phyloP scores from a whole-genome alignment of 169 alveolate genomes.

The Plasmodium falciparum region DNA sequence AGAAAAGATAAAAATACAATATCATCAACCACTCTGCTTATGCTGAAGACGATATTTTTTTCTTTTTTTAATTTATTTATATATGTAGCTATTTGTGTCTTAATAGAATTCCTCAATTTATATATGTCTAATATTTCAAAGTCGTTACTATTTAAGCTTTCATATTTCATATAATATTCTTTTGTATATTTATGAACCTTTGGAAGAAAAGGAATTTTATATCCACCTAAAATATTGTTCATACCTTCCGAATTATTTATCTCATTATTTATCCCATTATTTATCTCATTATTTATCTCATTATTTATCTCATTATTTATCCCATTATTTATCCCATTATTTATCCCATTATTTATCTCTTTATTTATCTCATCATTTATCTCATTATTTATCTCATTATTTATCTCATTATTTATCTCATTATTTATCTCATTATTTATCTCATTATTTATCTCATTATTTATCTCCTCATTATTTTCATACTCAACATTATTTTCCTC shows the following conservation, averaged over 20 bases:
- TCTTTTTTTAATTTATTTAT: conserved; percentile 74
- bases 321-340: no score
- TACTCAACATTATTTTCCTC: background rate
- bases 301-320: no score
- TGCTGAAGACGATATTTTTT: conserved; percentile 56
- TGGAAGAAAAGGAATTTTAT: background rate
- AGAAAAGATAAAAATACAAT: conserved; percentile 94
- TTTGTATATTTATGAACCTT: conserved; percentile 46
- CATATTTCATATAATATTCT: conserved; percentile 35
- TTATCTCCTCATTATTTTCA: background rate
- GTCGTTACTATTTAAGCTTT: conserved; percentile 52
- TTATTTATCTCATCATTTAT: no score
- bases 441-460: no score
- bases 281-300: no score
- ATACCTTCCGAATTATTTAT: conserved; percentile 79
- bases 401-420: no score
- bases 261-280: no score
- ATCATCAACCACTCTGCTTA: conserved; percentile 94
- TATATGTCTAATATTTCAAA: conserved; percentile 68
- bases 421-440: no score
- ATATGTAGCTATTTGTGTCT: conserved; percentile 74
- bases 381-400: no score
- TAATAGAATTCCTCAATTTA: conserved; percentile 56
- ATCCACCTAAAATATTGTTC: conserved; percentile 49
- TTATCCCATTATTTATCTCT: no score